phyloP scores from a whole-genome alignment of 352 stramenopile species.

The Globisporangium solare region DNA sequence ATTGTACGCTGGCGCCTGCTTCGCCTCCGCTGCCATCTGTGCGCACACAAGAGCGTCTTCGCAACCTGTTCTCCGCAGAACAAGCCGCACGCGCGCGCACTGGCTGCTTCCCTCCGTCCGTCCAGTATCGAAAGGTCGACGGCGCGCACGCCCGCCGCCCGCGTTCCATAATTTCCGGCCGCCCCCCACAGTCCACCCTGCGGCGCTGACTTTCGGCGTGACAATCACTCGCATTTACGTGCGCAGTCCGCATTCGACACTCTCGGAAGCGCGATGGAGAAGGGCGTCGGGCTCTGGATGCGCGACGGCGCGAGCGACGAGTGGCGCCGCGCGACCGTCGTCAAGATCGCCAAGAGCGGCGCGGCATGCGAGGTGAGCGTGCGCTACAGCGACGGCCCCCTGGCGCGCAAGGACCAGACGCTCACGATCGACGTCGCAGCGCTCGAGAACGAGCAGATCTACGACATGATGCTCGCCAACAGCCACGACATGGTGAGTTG shows the following conservation, averaged over 20 bases:
- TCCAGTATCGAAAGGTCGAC: slow-evolving; percentile 13
- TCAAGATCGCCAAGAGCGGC: slow-evolving; percentile 28
- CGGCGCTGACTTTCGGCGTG: not conserved
- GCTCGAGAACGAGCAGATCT: slow-evolving; percentile 60
- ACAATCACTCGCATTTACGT: too few species aligned
- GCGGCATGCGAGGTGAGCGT: slow-evolving; percentile 38
- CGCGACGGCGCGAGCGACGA: slow-evolving; percentile 59
- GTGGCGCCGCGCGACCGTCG: slow-evolving; percentile 61
- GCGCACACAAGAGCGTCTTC: slow-evolving; percentile 3
- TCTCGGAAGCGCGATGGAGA: too few species aligned
- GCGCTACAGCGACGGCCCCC: slow-evolving; percentile 46
- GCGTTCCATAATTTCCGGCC: not conserved
- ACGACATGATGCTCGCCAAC: slow-evolving; percentile 69
- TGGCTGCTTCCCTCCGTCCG: not conserved
- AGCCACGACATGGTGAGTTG: slow-evolving; percentile 69
- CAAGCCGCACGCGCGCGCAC: not conserved
- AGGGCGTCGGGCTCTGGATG: slow-evolving; percentile 75
- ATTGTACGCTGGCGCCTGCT: not conserved
- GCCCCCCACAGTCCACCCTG: not conserved
- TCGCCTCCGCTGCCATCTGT: not conserved
- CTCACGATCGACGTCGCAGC: slow-evolving; percentile 50
- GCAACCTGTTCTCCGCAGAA: slow-evolving; percentile 4
- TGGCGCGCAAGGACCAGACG: slow-evolving; percentile 39
- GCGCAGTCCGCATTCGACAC: too few species aligned
- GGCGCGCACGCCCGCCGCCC: not conserved